Conservation (phyloP, 805 yeast genomes). For the Cyberlindnera mycetangii region DNA sequence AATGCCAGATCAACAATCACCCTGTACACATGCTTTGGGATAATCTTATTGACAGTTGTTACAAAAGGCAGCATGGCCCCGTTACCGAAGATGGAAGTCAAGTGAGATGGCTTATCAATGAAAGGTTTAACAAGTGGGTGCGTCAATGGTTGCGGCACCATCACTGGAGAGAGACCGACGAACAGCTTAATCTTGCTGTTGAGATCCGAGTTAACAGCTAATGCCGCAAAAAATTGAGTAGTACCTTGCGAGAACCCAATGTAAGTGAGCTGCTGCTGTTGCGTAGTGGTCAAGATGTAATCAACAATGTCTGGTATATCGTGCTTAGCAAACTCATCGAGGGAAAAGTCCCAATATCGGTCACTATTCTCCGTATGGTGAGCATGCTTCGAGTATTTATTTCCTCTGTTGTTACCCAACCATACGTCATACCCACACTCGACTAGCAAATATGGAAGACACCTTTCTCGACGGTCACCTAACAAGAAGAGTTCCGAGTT, state of each 20-base stretch:
- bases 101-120: conserved; percentile 68
- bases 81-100: conserved; percentile 71
- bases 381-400: conserved; percentile 65
- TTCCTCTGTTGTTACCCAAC: conserved; percentile 91
- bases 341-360: conserved; percentile 83
- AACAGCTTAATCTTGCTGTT: conserved; percentile 54
- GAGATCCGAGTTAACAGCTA: conserved; percentile 61
- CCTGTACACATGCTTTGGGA: conserved; percentile 71
- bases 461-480: conserved; percentile 47
- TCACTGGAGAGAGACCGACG: conserved; percentile 90
- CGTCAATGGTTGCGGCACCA: conserved; percentile 83
- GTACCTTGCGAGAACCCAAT: conserved; percentile 94
- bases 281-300: conserved; percentile 58
- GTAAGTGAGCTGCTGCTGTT: conserved; percentile 48
- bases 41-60: conserved; percentile 69
- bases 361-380: conserved; percentile 27
- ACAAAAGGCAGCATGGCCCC: conserved; percentile 70
- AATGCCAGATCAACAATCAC: conserved; percentile 63
- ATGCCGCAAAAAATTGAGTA: conserved; percentile 86
- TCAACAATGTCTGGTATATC: conserved; percentile 86
- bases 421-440: conserved; percentile 91
- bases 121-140: conserved; percentile 74
- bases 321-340: conserved; percentile 88
- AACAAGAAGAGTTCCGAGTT: conserved; percentile 53
- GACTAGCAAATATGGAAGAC: conserved; percentile 68